phyloP scores from a whole-genome alignment of 2,329 filamentous ascomycete genomes.

The Ceratocystis huliohia region DNA sequence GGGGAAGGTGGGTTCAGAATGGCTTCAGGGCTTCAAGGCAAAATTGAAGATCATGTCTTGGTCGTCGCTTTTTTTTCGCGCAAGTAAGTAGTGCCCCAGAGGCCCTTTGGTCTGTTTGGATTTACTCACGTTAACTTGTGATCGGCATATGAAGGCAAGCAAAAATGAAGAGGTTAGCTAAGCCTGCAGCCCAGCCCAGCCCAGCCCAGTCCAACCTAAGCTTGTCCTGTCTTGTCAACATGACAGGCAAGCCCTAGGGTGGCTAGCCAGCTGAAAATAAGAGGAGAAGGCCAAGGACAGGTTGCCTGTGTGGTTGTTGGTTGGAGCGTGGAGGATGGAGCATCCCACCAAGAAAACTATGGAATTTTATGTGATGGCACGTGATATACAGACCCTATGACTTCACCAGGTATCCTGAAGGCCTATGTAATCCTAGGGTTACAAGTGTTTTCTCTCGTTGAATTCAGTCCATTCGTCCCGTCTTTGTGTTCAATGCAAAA shows the following conservation, averaged over 20 bases:
- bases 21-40: neutral
- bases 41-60: neutral
- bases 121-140: conserved; percentile 4
- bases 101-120: conserved; percentile 2
- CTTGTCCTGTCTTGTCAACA: conserved; percentile 4
- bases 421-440: no score
- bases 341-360: no score
- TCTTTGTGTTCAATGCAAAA: no score
- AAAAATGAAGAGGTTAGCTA: conserved; percentile 2
- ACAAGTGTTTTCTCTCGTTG: no score
- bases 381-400: no score
- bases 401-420: no score
- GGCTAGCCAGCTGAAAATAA: conserved; percentile 8
- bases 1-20: neutral
- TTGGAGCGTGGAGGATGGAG: neutral
- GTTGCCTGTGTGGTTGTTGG: neutral
- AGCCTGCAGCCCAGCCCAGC: conserved; percentile 1
- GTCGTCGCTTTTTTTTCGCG: neutral
- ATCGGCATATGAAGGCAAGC: neutral
- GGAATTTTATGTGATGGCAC: no score
- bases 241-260: neutral
- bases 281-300: neutral
- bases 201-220: neutral
- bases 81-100: neutral
- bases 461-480: no score